Evolutionary conservation across 2,329 filamentous ascomycete genomes (phyloP), one percentile per base, ranked within the genome.

Genomic region (Keithomyces neogunnii): DNA sequence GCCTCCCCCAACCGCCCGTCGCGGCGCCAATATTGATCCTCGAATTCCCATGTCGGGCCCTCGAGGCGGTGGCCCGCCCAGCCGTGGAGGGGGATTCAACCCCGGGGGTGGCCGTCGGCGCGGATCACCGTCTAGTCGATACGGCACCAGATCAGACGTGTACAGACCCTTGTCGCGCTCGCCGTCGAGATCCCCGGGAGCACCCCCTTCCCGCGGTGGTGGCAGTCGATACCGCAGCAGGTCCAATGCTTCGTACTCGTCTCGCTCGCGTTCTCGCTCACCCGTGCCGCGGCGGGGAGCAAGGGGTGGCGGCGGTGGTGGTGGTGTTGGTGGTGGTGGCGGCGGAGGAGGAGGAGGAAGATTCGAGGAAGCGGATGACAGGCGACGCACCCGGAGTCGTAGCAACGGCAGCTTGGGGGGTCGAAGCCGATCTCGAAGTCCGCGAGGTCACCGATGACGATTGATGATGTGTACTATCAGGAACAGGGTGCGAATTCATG

Each of bases 1-100:
- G 19, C 82, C 86, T 45, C 91, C 91, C 13, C 89, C 89, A 1
- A 80, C 80, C 4, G 82, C 86, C 48, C 80, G 85, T 48, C 79
- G 80, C 47, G 78, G 80, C 53, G 77, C 76, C 52, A 79, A 80
- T 56, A 78, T 82, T 59, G 74, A 81, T 63, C 73, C 82, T 53
- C 60, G 69, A 55, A 55, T 68, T 39, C 64, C 67, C 19, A 63
- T 65, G 46, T 54, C 57, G 6, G 61, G 59, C 9, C 59, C 60
- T 8, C 66, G 64, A 39, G 68, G 68, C 3, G 66, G 66, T 48
- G 63, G 62, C n/a, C 60, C 51, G 1, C 50, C 57, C 36, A 55
- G 59, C 50, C 53, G 56, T 6, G 58, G 57, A 48, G 59, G 65
- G 29, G 59, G 64, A 26, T 61, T 66, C 29, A 59, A 59, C 39